Base-by-base conservation (phyloP, 176 grass and related monocot species). In the Juncus effusus region DNA sequence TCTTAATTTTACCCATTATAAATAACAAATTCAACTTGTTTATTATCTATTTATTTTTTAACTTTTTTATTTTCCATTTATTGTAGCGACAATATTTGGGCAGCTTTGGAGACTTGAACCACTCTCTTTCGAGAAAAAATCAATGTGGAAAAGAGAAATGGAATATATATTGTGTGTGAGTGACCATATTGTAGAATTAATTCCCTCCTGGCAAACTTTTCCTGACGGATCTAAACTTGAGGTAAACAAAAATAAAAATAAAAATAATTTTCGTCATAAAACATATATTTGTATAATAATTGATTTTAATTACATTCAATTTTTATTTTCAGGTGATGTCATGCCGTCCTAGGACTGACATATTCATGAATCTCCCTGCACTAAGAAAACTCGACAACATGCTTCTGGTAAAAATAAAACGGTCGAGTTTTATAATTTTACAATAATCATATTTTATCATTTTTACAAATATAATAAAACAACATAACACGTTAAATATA, bases 131-230 rank as follows among this genome's bases (percentile, higher is more conserved):
- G 94, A 99, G 81, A 99, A 90, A 83, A 87, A 84, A 84, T 73
- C 72, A n/a, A 99, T 99, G 94, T 99, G 94, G 94, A 77, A 72
- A 73, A 72, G 89, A 37, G 94, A 99, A 77, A 99, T 99, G 88
- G 83, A 80, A 62, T 99, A 85, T 81, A 83, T 99, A 57, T 79
- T 99, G 64, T 93, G 94, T 65, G 83, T 99, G 62, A 93, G 88
- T 65, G 88, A 99, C 76, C 85, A 90, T 68, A 84, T 99, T 40
- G 94, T 99, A 12, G 85, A 99, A 62, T 78, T 99, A 37, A 82
- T 84, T 64, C 94, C 94, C 38, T 73, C 76, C 12, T 99, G 94
- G 94, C 94, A 99, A 80, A 89, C 94, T 0, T 87, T 99, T 60
- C 88, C 88, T 51, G 88, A 93, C 55, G 94, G 94, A 59, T 79